Conservation (phyloP, 768 basidiomycete genomes). For the Asterophora lycoperdoides region DNA sequence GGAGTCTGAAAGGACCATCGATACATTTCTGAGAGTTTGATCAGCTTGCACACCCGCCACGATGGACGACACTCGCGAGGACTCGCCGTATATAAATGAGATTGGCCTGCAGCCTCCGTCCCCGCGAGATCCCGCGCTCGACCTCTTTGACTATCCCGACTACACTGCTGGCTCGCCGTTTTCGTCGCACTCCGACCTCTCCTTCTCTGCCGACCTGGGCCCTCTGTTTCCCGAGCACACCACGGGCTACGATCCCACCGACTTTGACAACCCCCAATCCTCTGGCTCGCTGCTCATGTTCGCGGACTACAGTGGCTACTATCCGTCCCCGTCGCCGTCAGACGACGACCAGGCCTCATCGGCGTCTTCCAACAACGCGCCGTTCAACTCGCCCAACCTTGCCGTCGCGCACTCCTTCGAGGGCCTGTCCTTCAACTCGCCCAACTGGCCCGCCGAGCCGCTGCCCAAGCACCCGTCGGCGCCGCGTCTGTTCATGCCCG, state of each 20-base stretch:
- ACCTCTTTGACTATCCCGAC: slow-evolving; percentile 14
- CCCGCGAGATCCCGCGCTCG: slow-evolving; percentile 19
- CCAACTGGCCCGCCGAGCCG: slow-evolving; percentile 48
- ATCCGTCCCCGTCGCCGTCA: slow-evolving; percentile 59
- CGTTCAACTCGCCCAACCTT: slow-evolving; percentile 50
- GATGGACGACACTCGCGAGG: slow-evolving; percentile 18
- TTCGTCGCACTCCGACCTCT: slow-evolving; percentile 65
- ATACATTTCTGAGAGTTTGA: slow-evolving; percentile 4
- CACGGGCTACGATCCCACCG: slow-evolving; percentile 61
- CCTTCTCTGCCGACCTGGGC: slow-evolving; percentile 41
- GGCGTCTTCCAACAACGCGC: slow-evolving; percentile 51
- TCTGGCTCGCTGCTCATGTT: slow-evolving; percentile 52
- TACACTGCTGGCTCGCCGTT: slow-evolving; percentile 55
- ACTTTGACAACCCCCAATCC: slow-evolving; percentile 51
- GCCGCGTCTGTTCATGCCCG: slow-evolving; percentile 52
- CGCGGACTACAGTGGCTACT: slow-evolving; percentile 52
- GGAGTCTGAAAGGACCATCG: slow-evolving; percentile 9
- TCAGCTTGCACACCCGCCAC: not conserved
- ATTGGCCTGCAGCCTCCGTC: slow-evolving; percentile 25
- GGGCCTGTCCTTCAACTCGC: slow-evolving; percentile 61
- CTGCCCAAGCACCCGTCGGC: slow-evolving; percentile 59
- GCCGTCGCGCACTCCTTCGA: slow-evolving; percentile 58
- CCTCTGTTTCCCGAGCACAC: slow-evolving; percentile 16
- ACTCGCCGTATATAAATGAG: slow-evolving; percentile 27
- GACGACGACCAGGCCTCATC: slow-evolving; percentile 56